Base-by-base conservation (phyloP, 352 stramenopile genomes). In the Phytophthora lateralis region DNA sequence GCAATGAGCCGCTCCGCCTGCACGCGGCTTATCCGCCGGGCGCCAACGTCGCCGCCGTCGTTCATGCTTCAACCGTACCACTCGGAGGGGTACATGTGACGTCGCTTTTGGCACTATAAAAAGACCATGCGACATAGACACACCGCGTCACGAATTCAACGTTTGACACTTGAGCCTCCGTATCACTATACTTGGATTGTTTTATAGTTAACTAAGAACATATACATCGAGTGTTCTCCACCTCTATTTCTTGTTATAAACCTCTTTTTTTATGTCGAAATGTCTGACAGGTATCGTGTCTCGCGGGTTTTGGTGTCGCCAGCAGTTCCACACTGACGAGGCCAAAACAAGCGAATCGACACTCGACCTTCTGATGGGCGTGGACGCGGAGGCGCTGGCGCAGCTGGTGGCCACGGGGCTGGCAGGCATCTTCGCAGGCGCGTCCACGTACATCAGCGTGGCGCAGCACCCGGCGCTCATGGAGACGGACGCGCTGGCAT, bases 391-490 rank as follows among this genome's bases (percentile, higher is more conserved):
- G 71, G 81, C 75, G 51, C 52, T 87, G 34, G 79, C 78, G 39
- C 80, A 91, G 48, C 62, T 91, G 53, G 69, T 69, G 8, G 82
- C 82, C 41, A 81, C 82, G 18, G 76, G 75, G 0, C 57, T 89
- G 32, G 82, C 82, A 6, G 81, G 81, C n/a, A 59, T 90, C 32
- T 93, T 91, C 62, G 78, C 79, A 4, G 84, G 84, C 17, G 84
- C 81, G 11, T 74, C 81, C 32, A 75, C 71, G 32, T 93, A 81
- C 67, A 91, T 93, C 62, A 84, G 70, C 17, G 66, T 89, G 53
- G 84, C 82, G 43, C 84, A 91, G 66, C 84, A 91, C 32, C 84
- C 84, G 37, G 80, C 81, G 44, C 69, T 93, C 41, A 62, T 91
- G 48, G 76, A 89, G 66, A 86, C 78, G 24, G 60, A 76, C 37